Evolutionary conservation across 2,329 filamentous ascomycete species (phyloP).

Genomic region (Trichoderma semiorbis): DNA sequence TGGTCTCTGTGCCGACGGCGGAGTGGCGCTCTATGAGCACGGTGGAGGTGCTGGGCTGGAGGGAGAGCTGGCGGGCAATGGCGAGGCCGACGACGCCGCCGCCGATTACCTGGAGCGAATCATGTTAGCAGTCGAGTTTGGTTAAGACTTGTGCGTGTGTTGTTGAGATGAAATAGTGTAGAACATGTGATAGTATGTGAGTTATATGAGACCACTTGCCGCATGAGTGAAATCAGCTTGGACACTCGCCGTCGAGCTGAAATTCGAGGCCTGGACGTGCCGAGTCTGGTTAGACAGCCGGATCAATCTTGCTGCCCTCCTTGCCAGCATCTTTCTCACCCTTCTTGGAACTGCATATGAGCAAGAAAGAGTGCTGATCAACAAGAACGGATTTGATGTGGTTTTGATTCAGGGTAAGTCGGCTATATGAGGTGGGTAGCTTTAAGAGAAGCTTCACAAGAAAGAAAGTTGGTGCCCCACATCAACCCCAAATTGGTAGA

Average conservation of each 20-base stretch:
- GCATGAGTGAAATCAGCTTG: constrained; percentile 45
- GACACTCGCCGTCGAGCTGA: constrained; percentile 34
- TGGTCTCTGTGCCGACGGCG: constrained; percentile 77
- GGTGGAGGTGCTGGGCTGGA: constrained; percentile 59
- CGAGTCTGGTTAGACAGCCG: neutral
- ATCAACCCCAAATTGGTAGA: neutral
- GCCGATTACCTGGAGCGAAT: constrained; percentile 47
- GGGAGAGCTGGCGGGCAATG: constrained; percentile 69
- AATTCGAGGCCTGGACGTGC: constrained; percentile 25
- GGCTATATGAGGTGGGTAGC: neutral
- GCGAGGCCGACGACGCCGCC: constrained; percentile 74
- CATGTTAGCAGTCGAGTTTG: neutral
- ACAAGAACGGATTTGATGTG: neutral
- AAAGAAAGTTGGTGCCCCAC: neutral
- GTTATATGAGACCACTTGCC: constrained; percentile 30
- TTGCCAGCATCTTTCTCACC: constrained; percentile 14
- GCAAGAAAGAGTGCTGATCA: neutral
- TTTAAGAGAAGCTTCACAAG: neutral
- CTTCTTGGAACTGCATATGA: neutral
- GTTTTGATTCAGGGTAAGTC: neutral
- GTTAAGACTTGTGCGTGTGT: neutral
- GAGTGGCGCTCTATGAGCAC: constrained; percentile 78
- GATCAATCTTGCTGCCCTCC: neutral
- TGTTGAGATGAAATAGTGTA: neutral
- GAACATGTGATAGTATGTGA: no score